Percentiles rank a stretch among this genome's conserved stretches.
Evolutionary conservation across 2,329 filamentous ascomycete genomes (phyloP).

Genomic region (Colletotrichum scovillei): DNA sequence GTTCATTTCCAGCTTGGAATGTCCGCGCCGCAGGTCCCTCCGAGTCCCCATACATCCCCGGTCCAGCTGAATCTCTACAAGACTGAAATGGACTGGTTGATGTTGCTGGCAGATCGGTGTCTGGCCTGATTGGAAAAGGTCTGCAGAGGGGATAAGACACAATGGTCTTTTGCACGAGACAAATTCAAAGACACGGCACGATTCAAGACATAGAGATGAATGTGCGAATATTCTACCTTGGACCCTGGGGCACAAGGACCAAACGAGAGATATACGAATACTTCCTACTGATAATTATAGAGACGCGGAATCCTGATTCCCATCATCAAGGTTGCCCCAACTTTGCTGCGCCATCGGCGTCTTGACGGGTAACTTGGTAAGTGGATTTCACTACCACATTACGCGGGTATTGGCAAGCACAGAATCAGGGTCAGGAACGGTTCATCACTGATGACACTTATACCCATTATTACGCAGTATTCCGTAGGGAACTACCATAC

Average conservation of each 20-base stretch:
- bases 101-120: background rate
- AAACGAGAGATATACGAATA: background rate
- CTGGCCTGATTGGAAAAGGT: background rate
- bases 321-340: constrained; percentile 1
- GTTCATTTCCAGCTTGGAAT: constrained; percentile 12
- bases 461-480: too few relatives aligned
- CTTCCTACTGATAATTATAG: background rate
- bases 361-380: background rate
- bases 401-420: background rate
- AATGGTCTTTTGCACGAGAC: background rate
- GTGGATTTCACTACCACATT: constrained; percentile 14
- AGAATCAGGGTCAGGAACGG: background rate
- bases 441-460: background rate
- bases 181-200: background rate
- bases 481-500: too few relatives aligned
- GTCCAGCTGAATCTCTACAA: background rate
- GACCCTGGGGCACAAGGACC: too few relatives aligned
- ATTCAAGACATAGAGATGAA: background rate
- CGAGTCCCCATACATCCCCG: background rate
- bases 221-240: background rate
- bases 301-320: background rate
- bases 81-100: background rate
- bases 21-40: background rate
- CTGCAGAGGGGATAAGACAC: background rate
- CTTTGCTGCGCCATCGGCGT: background rate